A percentile compares a stretch with the other conserved stretches of the same genome.
phyloP scores from a whole-genome alignment of 140 eudicot genomes.

The Erigeron philadelphicus region DNA sequence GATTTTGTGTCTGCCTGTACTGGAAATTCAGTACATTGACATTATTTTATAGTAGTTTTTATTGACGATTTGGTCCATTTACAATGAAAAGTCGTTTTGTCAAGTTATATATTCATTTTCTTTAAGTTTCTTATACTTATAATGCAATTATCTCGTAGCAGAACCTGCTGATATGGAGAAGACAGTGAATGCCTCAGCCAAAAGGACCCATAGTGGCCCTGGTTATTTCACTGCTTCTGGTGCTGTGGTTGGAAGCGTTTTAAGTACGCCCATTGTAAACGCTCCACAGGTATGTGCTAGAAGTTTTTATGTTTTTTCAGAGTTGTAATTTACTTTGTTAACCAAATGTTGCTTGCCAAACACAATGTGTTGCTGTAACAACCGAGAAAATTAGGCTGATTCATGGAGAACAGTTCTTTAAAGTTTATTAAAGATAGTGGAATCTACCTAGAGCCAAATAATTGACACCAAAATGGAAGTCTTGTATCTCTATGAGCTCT shows the following conservation, averaged over 20 bases:
- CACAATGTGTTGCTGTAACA: neutral
- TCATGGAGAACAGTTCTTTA: neutral
- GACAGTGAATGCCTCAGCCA: constrained; percentile 38
- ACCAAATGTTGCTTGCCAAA: neutral
- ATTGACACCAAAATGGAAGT: too few relatives aligned
- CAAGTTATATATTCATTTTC: neutral
- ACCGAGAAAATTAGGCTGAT: neutral
- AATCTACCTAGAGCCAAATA: too few relatives aligned
- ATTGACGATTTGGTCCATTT: constrained; percentile 26
- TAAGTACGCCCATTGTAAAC: constrained; percentile 53
- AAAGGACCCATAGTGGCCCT: constrained; percentile 40
- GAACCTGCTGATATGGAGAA: constrained; percentile 52
- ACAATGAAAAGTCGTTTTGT: neutral
- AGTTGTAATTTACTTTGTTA: constrained; percentile 12
- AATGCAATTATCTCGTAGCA: constrained; percentile 26
- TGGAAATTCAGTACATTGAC: constrained; percentile 16
- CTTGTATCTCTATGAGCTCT: too few relatives aligned
- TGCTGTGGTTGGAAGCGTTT: constrained; percentile 53
- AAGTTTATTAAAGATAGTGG: neutral
- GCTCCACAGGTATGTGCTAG: constrained; percentile 51
- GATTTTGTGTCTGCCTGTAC: constrained; percentile 28
- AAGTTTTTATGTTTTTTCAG: neutral
- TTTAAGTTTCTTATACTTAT: constrained; percentile 23
- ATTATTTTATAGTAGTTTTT: neutral
- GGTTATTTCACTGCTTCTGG: constrained; percentile 58